Evolutionary conservation across 306 rosid genomes (phyloP).

Genomic region (Rosa persica): DNA sequence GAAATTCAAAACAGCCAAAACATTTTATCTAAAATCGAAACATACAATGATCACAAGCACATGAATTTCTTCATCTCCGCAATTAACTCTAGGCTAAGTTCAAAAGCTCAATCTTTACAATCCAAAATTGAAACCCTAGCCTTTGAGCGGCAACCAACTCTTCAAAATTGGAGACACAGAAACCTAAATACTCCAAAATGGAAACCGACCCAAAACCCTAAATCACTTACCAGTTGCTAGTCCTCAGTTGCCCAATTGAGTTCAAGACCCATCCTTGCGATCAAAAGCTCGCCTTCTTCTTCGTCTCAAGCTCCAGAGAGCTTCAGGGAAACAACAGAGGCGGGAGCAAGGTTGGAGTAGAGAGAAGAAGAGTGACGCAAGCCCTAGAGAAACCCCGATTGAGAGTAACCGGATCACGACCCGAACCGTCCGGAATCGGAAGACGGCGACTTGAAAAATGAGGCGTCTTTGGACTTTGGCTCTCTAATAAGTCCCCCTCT

Average conservation of each 20-base stretch:
- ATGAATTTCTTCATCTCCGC: background rate
- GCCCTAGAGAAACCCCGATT: background rate
- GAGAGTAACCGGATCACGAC: constrained; percentile 12
- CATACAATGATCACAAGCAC: background rate
- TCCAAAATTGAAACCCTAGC: constrained; percentile 11
- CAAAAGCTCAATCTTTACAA: constrained; percentile 1
- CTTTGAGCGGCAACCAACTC: background rate
- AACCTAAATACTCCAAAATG: background rate
- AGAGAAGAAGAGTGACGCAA: background rate
- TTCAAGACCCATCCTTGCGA: background rate
- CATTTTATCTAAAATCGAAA: background rate
- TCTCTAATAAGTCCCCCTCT: background rate
- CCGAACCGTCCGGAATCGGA: background rate
- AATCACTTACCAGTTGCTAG: constrained; percentile 1
- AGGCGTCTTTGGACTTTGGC: background rate
- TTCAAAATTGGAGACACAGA: background rate
- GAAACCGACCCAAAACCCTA: background rate
- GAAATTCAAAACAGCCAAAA: background rate
- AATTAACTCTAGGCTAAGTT: background rate
- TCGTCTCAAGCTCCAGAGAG: background rate
- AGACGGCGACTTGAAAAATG: background rate
- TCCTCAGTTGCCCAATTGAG: constrained; percentile 1
- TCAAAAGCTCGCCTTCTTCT: background rate
- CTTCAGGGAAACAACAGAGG: background rate
- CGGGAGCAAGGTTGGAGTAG: background rate